Evolutionary conservation across 495 filamentous ascomycete species (phyloP), one percentile per base, ranked within the genome.

Genomic region (Hypoxylon lenormandii): DNA sequence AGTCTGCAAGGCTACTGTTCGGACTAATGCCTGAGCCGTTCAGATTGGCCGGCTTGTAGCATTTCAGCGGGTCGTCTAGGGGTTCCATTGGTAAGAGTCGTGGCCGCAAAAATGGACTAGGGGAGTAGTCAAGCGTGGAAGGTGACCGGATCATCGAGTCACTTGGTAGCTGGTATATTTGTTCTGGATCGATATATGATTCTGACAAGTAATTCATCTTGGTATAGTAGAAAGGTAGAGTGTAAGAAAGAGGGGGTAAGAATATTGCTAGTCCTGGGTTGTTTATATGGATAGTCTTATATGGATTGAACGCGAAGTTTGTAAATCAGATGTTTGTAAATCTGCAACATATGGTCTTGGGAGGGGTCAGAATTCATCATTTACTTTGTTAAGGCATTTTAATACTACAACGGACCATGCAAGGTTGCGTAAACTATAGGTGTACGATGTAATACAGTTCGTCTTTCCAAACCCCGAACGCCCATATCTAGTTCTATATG

Each of bases 131-230:
- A 51, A 52, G 40, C 11, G 28, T 53, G 36, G 45, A 13, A 42
- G 30, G 43, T 6, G 59, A 37, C 30, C 53, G 50, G 21, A 48
- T n/a, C 40, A 52, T 40, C 4, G 16, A 53, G 12, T 64, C 30
- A 1, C 22, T 37, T 30, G 36, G 13, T 3, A 40, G 13, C 21
- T 51, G 66, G 7, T 19, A 43, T 45, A 55, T 16, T 15, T 50
- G 50, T 50, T 45, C 55, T 22, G 60, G 49, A 21, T 65, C 8
- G 26, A 65, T 43, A 30, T 0, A 60, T 12, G 38, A 52, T 16
- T 56, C 48, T 23, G 50, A 51, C 3, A 55, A 55, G 46, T 42
- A 42, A 45, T 60, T 28, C 66, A 70, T 70, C 19, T 23, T 45
- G 28, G 64, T 54, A 69, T 15, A 15, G 37, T 26, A 46, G 45